These are phyloP conservation scores for Cytospora schulzeri DNA, from an alignment of 2,329 filamentous ascomycete genomes.

Conservation along the genomic window DNA sequence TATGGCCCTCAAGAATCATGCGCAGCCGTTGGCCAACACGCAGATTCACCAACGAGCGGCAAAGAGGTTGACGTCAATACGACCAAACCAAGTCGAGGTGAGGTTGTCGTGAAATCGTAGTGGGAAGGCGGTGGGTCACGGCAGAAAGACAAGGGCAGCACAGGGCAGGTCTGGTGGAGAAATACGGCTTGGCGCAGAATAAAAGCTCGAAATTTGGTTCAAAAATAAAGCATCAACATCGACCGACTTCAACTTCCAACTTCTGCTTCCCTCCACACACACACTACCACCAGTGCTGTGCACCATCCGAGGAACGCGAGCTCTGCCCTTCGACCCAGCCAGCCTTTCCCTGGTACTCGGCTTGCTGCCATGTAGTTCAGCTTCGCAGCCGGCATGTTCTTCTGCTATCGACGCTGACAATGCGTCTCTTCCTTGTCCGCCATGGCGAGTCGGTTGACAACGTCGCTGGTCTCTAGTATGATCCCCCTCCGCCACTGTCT, in stretches of 20 bases:
- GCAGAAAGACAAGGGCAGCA: neutral
- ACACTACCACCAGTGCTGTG: neutral
- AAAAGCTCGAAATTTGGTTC: slow-evolving; percentile 10
- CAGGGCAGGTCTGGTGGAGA: neutral
- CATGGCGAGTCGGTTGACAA: slow-evolving; percentile 94
- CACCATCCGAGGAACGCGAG: neutral
- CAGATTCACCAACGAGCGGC: too few species aligned
- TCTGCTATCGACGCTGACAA: slow-evolving; percentile 16
- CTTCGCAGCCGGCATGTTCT: slow-evolving; percentile 4
- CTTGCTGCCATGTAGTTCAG: slow-evolving; percentile 10
- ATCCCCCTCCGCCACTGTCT: slow-evolving; percentile 1
- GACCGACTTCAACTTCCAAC: slow-evolving; percentile 5
- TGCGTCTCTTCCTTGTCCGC: slow-evolving; percentile 72
- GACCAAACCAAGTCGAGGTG: neutral
- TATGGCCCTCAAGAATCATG: too few species aligned
- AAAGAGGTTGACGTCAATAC: too few species aligned
- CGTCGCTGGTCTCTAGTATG: slow-evolving; percentile 74
- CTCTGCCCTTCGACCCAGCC: neutral
- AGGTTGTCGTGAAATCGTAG: neutral
- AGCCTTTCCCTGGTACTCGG: too few species aligned
- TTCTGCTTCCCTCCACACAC: slow-evolving; percentile 5
- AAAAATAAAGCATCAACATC: neutral
- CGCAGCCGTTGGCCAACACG: too few species aligned
- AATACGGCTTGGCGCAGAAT: slow-evolving; percentile 4
- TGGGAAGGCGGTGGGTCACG: slow-evolving; percentile 4